A percentile compares a stretch with the other conserved stretches of the same genome.
phyloP scores from a whole-genome alignment of 352 stramenopile species.

The Phytophthora cryptogea region DNA sequence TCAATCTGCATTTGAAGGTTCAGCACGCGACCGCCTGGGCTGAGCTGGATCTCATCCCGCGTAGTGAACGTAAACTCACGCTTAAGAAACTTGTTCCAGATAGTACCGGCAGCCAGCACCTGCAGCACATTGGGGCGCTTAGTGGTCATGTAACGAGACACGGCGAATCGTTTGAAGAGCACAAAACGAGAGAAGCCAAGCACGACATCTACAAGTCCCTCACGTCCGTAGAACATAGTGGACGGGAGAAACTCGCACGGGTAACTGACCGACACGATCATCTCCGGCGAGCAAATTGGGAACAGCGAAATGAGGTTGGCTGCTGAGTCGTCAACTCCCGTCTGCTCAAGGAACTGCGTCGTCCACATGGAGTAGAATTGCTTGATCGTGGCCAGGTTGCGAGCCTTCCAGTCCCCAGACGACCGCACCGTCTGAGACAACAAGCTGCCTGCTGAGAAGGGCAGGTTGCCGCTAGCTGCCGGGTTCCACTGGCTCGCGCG shows the following conservation, averaged over 20 bases:
- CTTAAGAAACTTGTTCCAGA: constrained; percentile 83
- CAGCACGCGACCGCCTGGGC: constrained; percentile 74
- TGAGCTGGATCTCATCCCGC: constrained; percentile 79
- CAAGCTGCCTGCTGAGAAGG: constrained; percentile 41
- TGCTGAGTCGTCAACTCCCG: constrained; percentile 54
- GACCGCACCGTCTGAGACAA: constrained; percentile 75
- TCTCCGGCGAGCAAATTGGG: constrained; percentile 82
- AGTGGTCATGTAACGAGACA: constrained; percentile 76
- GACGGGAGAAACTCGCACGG: constrained; percentile 82
- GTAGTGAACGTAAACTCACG: constrained; percentile 84
- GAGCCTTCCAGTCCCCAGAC: constrained; percentile 81
- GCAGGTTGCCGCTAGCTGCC: constrained; percentile 16
- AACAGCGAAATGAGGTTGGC: constrained; percentile 77
- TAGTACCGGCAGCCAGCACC: constrained; percentile 69
- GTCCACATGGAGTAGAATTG: constrained; percentile 87
- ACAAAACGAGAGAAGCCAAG: constrained; percentile 76
- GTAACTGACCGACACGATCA: constrained; percentile 76
- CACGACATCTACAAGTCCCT: constrained; percentile 82
- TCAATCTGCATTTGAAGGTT: constrained; percentile 88
- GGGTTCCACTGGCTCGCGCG: constrained; percentile 40
- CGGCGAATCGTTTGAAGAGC: constrained; percentile 69
- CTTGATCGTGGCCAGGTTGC: constrained; percentile 81
- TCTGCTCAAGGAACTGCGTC: constrained; percentile 71
- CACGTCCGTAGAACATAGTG: constrained; percentile 76
- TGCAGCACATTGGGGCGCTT: constrained; percentile 85